Evolutionary conservation across 176 grass and related monocot species (phyloP).

Genomic region (Metroxylon sagu): DNA sequence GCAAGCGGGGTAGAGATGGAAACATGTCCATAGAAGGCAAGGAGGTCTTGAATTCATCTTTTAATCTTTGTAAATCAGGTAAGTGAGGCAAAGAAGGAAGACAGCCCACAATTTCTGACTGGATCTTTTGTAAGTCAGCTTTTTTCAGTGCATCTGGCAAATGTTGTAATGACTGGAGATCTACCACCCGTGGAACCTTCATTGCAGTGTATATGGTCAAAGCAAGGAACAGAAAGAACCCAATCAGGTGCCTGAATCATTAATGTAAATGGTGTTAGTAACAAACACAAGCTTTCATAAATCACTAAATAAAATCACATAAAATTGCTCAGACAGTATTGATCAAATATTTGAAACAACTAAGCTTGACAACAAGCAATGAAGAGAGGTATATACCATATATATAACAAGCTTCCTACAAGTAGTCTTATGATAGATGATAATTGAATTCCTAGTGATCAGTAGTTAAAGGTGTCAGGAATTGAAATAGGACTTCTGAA

Average conservation of each 20-base stretch:
- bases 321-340: too few relatives aligned
- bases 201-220: slow-evolving; percentile 84
- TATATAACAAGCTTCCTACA: too few relatives aligned
- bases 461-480: too few relatives aligned
- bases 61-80: slow-evolving; percentile 64
- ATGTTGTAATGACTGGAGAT: slow-evolving; percentile 60
- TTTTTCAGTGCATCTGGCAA: slow-evolving; percentile 63
- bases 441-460: too few relatives aligned
- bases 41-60: slow-evolving; percentile 52
- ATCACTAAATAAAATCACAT: too few relatives aligned
- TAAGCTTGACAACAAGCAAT: too few relatives aligned
- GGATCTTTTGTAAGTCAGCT: slow-evolving; percentile 63
- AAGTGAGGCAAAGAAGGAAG: slow-evolving; percentile 65
- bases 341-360: too few relatives aligned
- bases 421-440: too few relatives aligned
- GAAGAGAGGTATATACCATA: too few relatives aligned
- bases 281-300: too few relatives aligned
- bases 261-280: not conserved
- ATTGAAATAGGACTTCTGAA: too few relatives aligned
- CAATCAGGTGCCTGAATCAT: slow-evolving; percentile 76
- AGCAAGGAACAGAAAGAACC: slow-evolving; percentile 89
- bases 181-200: slow-evolving; percentile 59
- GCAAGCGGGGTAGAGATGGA: slow-evolving; percentile 47
- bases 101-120: slow-evolving; percentile 56
- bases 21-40: slow-evolving; percentile 61